Evolutionary conservation across 1,284 basidiomycete genomes (phyloP).

Genomic region (Ceratobasidium papillatum): DNA sequence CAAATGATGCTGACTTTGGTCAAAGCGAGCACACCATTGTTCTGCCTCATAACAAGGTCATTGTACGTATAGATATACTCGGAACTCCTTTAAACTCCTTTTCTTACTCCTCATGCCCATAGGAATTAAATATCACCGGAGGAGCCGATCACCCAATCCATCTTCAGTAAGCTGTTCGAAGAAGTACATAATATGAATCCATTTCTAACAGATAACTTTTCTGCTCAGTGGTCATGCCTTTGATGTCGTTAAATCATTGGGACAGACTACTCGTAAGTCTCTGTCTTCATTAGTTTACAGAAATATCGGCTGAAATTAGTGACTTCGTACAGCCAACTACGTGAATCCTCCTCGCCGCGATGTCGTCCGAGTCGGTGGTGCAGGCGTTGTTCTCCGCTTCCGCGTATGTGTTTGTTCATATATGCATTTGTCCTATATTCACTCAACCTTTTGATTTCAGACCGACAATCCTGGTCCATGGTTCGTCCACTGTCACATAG

Average conservation of each 20-base stretch:
- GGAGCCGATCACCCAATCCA: conserved; percentile 38
- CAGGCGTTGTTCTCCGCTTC: conserved; percentile 33
- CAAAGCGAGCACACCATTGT: conserved; percentile 29
- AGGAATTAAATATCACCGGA: conserved; percentile 37
- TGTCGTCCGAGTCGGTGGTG: conserved; percentile 27
- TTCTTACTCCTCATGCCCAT: not conserved
- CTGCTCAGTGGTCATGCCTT: conserved; percentile 21
- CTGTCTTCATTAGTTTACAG: not conserved
- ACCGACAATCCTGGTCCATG: conserved; percentile 87
- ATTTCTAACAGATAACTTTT: not conserved
- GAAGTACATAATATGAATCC: not conserved
- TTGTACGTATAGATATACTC: not conserved
- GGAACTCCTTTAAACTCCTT: not conserved
- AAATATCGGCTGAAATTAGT: not conserved
- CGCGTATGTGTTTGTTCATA: not conserved
- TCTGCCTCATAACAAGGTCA: conserved; percentile 32
- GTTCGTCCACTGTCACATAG: conserved; percentile 64
- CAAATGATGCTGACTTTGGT: conserved; percentile 24
- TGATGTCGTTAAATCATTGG: conserved; percentile 35
- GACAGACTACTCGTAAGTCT: conserved; percentile 24
- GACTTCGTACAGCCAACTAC: conserved; percentile 22
- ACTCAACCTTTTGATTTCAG: not conserved
- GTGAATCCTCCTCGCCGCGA: conserved; percentile 39
- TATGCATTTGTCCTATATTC: not conserved
- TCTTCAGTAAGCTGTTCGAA: conserved; percentile 10